phyloP scores from a whole-genome alignment of 108 stramenopile species.

The Fistulifera solaris region DNA sequence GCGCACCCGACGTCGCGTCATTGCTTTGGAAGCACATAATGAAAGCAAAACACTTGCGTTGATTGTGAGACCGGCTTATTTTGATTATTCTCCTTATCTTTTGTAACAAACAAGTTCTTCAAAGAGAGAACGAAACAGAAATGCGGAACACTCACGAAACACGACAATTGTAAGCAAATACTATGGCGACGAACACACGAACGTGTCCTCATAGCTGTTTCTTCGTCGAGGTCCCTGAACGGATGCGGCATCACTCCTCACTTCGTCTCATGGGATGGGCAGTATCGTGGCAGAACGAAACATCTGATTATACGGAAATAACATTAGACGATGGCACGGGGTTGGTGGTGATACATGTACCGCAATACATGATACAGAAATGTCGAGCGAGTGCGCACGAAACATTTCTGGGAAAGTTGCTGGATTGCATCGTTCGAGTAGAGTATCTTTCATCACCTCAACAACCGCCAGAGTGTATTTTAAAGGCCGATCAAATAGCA shows the following conservation, averaged over 20 bases:
- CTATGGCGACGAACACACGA: not conserved
- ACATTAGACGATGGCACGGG: conserved; percentile 3
- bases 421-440: conserved; percentile 1
- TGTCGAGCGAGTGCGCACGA: not conserved
- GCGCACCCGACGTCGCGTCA: no score
- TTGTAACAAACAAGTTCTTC: no score
- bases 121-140: no score
- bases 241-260: not conserved
- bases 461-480: not conserved
- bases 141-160: not conserved
- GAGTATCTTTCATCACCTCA: not conserved
- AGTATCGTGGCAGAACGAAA: not conserved
- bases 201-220: not conserved
- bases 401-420: not conserved
- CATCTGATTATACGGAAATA: not conserved
- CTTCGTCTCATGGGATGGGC: conserved; percentile 3
- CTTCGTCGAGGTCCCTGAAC: not conserved
- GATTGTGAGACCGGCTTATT: no score
- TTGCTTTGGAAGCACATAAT: no score
- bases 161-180: not conserved
- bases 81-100: no score
- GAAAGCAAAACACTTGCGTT: no score
- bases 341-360: not conserved
- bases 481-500: not conserved
- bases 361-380: not conserved